Conservation (phyloP, 2,329 filamentous ascomycete genomes). For the Cytospora piceae region DNA sequence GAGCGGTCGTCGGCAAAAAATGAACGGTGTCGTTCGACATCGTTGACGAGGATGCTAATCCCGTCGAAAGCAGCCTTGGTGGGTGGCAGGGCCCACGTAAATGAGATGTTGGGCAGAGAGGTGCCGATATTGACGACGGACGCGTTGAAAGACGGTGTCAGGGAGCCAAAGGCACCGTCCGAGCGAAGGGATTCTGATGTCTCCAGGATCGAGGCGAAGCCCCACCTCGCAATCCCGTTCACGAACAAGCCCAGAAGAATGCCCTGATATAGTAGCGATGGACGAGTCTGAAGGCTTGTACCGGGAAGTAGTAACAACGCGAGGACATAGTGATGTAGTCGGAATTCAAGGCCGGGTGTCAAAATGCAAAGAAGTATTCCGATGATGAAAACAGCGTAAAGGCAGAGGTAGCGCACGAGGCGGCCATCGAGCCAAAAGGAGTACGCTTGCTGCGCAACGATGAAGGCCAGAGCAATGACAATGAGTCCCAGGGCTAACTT, state of each 20-base stretch:
- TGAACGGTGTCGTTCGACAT: constrained; percentile 76
- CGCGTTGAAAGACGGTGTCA: constrained; percentile 9
- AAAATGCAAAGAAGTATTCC: constrained; percentile 70
- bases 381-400: constrained; percentile 71
- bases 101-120: constrained; percentile 1
- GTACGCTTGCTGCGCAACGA: constrained; percentile 78
- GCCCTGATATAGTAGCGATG: constrained; percentile 84
- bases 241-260: constrained; percentile 88
- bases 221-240: constrained; percentile 92
- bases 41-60: constrained; percentile 80
- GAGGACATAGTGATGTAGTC: constrained; percentile 94
- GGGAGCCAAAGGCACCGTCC: constrained; percentile 12
- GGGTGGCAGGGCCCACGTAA: constrained; percentile 4
- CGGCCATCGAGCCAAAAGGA: constrained; percentile 84
- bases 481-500: constrained; percentile 80
- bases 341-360: constrained; percentile 76
- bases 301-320: constrained; percentile 87
- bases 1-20: constrained; percentile 52
- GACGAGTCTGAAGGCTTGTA: constrained; percentile 84
- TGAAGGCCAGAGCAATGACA: constrained; percentile 67
- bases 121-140: neutral
- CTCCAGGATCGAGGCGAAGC: constrained; percentile 85
- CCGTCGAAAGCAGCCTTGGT: constrained; percentile 62
- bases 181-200: constrained; percentile 70
- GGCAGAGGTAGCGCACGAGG: constrained; percentile 73